These are phyloP conservation scores for Solanum paucissectum DNA, from an alignment of 257 asterid species.

Conservation along the genomic window DNA sequence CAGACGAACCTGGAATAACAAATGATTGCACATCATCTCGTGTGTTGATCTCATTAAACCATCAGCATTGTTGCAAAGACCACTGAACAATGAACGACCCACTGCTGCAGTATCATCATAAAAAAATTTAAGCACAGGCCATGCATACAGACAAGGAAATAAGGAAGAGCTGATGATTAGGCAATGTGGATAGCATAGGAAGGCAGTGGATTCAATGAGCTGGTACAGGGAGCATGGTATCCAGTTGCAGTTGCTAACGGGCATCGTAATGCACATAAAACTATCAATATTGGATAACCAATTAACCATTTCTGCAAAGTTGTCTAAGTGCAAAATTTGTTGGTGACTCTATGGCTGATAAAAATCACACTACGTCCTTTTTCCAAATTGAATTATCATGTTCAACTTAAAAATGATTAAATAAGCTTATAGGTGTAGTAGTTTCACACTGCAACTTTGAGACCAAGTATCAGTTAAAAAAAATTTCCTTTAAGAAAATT, in stretches of 20 bases:
- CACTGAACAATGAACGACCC: constrained; percentile 57
- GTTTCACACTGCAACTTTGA: not conserved
- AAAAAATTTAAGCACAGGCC: not conserved
- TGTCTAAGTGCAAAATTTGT: not conserved
- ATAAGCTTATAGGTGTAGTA: not conserved
- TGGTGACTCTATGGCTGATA: not conserved
- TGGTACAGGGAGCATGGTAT: not conserved
- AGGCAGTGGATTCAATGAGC: not conserved
- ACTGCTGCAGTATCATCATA: constrained; percentile 17
- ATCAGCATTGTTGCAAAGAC: constrained; percentile 30
- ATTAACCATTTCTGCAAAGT: not conserved
- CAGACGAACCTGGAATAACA: constrained; percentile 47
- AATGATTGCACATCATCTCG: constrained; percentile 20
- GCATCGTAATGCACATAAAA: not conserved
- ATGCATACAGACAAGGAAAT: not conserved
- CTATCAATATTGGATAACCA: not conserved
- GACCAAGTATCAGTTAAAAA: not conserved
- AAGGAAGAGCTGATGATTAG: not conserved
- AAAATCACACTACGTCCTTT: not conserved
- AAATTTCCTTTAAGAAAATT: not conserved
- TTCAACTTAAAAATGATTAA: not conserved
- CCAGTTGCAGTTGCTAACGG: not conserved
- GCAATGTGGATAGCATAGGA: not conserved
- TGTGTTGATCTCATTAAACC: constrained; percentile 28
- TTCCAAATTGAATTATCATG: not conserved